Conservation (phyloP, 2,329 filamentous ascomycete species). For the Fusarium caatingaense region DNA sequence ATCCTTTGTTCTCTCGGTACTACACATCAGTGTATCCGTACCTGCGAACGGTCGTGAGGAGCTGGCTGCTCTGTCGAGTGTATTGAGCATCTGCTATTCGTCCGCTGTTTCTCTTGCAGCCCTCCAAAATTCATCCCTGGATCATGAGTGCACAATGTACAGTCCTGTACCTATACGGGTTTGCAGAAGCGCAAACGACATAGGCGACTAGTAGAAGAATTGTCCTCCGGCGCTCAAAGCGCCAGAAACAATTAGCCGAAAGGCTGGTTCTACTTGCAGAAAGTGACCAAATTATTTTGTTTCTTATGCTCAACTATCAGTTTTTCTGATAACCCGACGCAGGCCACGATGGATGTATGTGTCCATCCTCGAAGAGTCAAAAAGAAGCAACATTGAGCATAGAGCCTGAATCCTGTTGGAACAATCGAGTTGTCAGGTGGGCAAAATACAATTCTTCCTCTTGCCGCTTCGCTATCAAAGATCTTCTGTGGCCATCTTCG, state of each 20-base stretch:
- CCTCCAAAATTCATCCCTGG: conserved; percentile 28
- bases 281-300: background rate
- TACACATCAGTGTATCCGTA: background rate
- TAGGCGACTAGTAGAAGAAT: background rate
- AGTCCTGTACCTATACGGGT: conserved; percentile 43
- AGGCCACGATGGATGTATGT: conserved; percentile 25
- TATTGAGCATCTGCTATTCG: conserved; percentile 34
- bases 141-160: conserved; percentile 16
- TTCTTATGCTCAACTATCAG: background rate
- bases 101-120: conserved; percentile 38
- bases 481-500: conserved; percentile 5
- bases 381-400: conserved; percentile 7
- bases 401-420: conserved; percentile 6
- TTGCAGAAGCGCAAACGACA: conserved; percentile 29
- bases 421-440: conserved; percentile 7
- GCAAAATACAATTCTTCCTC: background rate
- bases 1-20: conserved; percentile 20
- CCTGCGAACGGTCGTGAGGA: conserved; percentile 31
- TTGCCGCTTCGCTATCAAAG: conserved; percentile 3
- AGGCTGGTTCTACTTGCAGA: background rate
- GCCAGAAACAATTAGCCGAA: background rate
- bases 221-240: background rate
- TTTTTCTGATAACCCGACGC: background rate
- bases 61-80: conserved; percentile 34
- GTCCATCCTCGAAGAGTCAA: conserved; percentile 20